Conservation (phyloP, 305 asterid species). For the Solanum aculeatissimum region DNA sequence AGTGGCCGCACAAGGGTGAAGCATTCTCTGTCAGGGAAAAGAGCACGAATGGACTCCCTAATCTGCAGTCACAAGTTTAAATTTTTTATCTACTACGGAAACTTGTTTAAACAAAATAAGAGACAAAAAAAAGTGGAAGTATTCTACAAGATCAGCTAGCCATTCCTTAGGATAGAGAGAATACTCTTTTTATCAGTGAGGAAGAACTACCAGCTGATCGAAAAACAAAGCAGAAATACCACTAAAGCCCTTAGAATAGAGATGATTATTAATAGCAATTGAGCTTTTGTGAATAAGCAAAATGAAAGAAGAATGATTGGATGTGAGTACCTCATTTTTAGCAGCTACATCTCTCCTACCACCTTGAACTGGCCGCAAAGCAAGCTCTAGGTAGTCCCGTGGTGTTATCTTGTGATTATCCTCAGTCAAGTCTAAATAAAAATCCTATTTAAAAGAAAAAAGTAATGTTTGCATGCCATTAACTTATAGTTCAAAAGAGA, state of each 20-base stretch:
- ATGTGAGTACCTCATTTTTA: conserved; percentile 66
- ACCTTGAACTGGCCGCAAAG: conserved; percentile 69
- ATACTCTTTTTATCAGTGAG: not conserved
- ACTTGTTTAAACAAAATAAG: not conserved
- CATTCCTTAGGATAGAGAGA: not conserved
- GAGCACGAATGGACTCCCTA: conserved; percentile 97
- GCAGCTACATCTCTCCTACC: conserved; percentile 71
- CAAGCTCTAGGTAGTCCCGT: conserved; percentile 95
- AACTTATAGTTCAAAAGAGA: not conserved
- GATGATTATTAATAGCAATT: not conserved
- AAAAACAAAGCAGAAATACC: not conserved
- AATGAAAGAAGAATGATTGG: not conserved
- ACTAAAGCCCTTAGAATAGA: not conserved
- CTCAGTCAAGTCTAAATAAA: conserved; percentile 81
- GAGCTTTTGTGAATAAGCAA: not conserved
- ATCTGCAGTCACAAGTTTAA: conserved; percentile 32
- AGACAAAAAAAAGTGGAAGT: not conserved
- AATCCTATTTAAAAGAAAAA: conserved; percentile 45
- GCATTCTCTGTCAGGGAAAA: conserved; percentile 96
- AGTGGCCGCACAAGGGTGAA: conserved; percentile 87
- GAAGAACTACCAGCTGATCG: not conserved
- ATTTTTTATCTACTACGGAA: not conserved
- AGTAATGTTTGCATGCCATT: not conserved
- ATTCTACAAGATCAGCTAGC: not conserved
- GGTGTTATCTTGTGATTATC: conserved; percentile 87